These are phyloP conservation scores for Gymnopilus dilepis DNA, from an alignment of 768 basidiomycete species.

Conservation along the genomic window DNA sequence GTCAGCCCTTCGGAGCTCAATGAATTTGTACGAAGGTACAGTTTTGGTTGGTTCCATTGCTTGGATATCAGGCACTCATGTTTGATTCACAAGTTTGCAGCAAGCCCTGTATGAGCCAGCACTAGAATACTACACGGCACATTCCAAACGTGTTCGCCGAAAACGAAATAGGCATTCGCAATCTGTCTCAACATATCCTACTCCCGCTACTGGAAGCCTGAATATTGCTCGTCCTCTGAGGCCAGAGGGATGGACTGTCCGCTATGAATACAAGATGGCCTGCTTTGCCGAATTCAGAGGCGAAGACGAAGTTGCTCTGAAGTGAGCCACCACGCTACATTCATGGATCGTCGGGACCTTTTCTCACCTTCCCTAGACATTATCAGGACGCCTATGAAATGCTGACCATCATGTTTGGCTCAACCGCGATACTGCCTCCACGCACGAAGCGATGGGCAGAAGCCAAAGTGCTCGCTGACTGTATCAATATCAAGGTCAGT, in stretches of 20 bases:
- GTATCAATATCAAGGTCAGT: constrained; percentile 85
- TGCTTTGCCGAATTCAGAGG: constrained; percentile 95
- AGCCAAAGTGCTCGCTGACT: constrained; percentile 95
- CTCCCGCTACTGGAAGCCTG: constrained; percentile 50
- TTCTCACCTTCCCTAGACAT: constrained; percentile 57
- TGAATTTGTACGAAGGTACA: constrained; percentile 86
- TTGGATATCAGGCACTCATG: constrained; percentile 2
- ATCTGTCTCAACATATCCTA: constrained; percentile 52
- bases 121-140: constrained; percentile 90
- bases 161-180: constrained; percentile 88
- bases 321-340: constrained; percentile 65
- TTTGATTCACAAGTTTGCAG: constrained; percentile 63
- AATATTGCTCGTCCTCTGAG: constrained; percentile 65
- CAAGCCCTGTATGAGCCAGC: constrained; percentile 89
- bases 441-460: constrained; percentile 98
- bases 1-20: constrained; percentile 84
- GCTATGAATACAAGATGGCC: constrained; percentile 98
- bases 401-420: constrained; percentile 87
- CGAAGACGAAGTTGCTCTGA: constrained; percentile 90
- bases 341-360: not conserved
- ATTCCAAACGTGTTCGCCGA: constrained; percentile 89
- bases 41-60: not conserved
- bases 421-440: constrained; percentile 83
- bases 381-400: constrained; percentile 93
- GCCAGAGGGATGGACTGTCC: constrained; percentile 91